Percentiles rank a stretch among this genome's conserved stretches.
Conservation (phyloP, 495 filamentous ascomycete genomes). For the Neurospora cerealis region DNA sequence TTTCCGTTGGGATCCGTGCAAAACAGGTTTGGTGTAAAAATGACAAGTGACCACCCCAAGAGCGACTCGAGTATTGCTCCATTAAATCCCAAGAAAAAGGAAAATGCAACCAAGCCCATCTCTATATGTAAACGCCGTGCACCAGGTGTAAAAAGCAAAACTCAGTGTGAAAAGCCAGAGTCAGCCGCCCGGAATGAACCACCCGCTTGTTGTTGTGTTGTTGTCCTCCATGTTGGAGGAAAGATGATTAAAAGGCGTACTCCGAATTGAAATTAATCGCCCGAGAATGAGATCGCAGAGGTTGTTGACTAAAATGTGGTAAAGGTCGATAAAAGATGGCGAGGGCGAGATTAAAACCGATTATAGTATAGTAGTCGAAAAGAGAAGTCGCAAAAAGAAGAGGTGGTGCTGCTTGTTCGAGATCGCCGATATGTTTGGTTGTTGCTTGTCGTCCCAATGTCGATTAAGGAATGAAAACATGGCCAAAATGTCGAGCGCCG, state of each 20-base stretch:
- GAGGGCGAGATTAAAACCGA: slow-evolving; percentile 21
- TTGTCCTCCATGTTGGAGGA: slow-evolving; percentile 17
- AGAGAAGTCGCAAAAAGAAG: slow-evolving; percentile 1
- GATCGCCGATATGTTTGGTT: neutral
- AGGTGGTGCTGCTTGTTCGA: neutral
- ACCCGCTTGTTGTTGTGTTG: slow-evolving; percentile 4
- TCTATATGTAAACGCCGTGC: slow-evolving; percentile 29
- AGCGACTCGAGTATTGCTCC: slow-evolving; percentile 10
- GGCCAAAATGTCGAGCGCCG: neutral
- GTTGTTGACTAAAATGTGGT: neutral
- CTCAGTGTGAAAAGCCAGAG: slow-evolving; percentile 8
- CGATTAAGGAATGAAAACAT: neutral
- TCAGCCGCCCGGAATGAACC: slow-evolving; percentile 13
- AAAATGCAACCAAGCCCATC: slow-evolving; percentile 11
- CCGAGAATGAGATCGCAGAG: neutral
- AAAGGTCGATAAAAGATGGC: slow-evolving; percentile 7
- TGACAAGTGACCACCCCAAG: slow-evolving; percentile 1
- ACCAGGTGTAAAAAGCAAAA: slow-evolving; percentile 13
- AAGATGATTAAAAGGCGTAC: slow-evolving; percentile 34
- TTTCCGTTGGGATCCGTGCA: slow-evolving; percentile 8
- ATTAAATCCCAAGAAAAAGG: slow-evolving; percentile 14
- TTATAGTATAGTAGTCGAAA: slow-evolving; percentile 8
- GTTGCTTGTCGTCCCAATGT: neutral
- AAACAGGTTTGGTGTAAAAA: slow-evolving; percentile 7
- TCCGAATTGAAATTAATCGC: slow-evolving; percentile 21